These are phyloP conservation scores for Colletotrichum liaoningense DNA, from an alignment of 2,329 filamentous ascomycete species.

Conservation along the genomic window DNA sequence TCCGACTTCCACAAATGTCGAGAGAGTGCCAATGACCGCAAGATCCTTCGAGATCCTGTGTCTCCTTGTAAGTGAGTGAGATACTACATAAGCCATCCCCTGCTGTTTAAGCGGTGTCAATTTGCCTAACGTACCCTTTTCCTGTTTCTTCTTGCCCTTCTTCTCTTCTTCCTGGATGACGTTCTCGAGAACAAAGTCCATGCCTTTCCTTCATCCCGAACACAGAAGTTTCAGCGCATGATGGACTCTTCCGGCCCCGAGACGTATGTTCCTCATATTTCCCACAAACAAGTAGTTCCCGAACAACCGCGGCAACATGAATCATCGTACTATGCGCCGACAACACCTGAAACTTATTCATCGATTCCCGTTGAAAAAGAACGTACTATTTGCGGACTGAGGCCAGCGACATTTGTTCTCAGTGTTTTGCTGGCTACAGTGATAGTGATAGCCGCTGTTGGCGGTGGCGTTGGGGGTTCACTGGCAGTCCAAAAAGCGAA, in stretches of 20 bases:
- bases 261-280: not conserved
- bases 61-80: not conserved
- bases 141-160: not conserved
- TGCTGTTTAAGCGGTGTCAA: not conserved
- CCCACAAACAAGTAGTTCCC: not conserved
- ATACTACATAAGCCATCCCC: not conserved
- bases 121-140: not conserved
- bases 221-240: not conserved
- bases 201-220: not conserved
- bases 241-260: not conserved
- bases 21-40: not conserved
- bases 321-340: not conserved
- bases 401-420: not conserved
- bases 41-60: not conserved
- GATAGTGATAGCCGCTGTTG: not conserved
- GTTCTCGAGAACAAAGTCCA: not conserved
- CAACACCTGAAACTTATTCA: not conserved
- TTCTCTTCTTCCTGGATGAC: not conserved
- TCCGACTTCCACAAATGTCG: not conserved
- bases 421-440: not conserved
- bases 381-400: not conserved
- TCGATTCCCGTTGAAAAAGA: not conserved
- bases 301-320: not conserved
- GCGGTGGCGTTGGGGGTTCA: not conserved
- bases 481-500: not conserved